Base-by-base conservation (phyloP, 805 yeast genomes). In the Candida mattraensis region DNA sequence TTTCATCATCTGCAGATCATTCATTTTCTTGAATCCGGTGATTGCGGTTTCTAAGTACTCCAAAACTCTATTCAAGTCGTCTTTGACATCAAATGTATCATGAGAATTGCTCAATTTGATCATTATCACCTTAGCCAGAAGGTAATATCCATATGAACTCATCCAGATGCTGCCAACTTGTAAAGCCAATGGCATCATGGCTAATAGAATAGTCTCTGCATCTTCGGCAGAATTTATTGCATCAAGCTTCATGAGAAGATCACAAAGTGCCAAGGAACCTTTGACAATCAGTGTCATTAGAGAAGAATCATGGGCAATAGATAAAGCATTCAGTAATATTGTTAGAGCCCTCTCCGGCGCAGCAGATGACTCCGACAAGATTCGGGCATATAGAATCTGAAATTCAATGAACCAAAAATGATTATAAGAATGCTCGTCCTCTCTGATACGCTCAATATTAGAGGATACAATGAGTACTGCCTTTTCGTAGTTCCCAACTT, bases 331-430 rank as follows among this genome's bases (percentile, higher is more conserved):
- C 5, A 74, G 51, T 0, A 79, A 48, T 13, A 70, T 50, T 0
- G 82, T 69, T 7, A 81, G 44, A 0, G 74, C 76, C 38, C 82
- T 64, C 7, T 70, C 55, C 10, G 78, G 73, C 4, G 67, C 57
- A 4, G 33, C 17, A 0, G 74, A 70, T 11, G 71, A 54, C 5
- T 58, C 46, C 16, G 69, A 46, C 39, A 77, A 57, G 1, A 76
- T 63, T 10, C 60, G 49, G 27, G 76, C 68, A 46, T 74, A 72
- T 33, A 78, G 48, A 8, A 78, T 47, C 30, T 68, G 74, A 37
- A 72, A 67, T 48, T 65, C 66, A 15, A 77, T 56, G 23, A 63
- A 62, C 66, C 75, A 70, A 31, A 60, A 64, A 20, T 65, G 60
- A 44, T 74, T 72, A 20, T 53, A 49, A 6, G 46, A 40, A 3